Evolutionary conservation across 345 rosid species (phyloP).

Genomic region (Pugionium cornutum): DNA sequence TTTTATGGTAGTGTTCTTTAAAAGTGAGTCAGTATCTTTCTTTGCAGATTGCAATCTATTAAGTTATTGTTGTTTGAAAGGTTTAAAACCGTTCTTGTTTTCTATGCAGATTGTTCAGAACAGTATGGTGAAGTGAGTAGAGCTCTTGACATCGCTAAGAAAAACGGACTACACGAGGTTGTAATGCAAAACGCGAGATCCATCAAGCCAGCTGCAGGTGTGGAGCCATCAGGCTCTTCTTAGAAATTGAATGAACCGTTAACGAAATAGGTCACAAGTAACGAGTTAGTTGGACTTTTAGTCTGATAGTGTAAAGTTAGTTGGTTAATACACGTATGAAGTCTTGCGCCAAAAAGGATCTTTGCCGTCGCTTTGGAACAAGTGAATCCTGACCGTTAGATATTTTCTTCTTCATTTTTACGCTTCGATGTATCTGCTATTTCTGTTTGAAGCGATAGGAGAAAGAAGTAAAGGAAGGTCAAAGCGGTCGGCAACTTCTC

Average conservation of each 20-base stretch:
- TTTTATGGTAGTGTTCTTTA: not conserved
- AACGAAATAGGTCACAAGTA: constrained; percentile 79
- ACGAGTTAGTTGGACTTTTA: too few species aligned
- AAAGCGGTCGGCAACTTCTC: constrained; percentile 4
- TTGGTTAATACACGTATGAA: not conserved
- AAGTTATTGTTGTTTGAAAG: not conserved
- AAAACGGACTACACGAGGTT: constrained; percentile 48
- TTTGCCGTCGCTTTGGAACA: not conserved
- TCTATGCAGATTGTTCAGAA: constrained; percentile 59
- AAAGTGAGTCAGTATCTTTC: constrained; percentile 8
- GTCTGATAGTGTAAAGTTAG: too few species aligned
- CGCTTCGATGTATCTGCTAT: too few species aligned
- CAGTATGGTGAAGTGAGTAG: constrained; percentile 49
- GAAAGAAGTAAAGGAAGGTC: not conserved
- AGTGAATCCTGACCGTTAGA: constrained; percentile 23
- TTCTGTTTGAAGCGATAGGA: too few species aligned
- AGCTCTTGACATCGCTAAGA: constrained; percentile 76
- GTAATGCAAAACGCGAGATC: constrained; percentile 56
- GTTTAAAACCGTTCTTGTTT: not conserved
- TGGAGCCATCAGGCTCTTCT: constrained; percentile 42
- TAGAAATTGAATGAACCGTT: constrained; percentile 75
- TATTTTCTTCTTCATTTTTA: not conserved
- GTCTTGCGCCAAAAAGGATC: not conserved
- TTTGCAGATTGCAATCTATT: not conserved
- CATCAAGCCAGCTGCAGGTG: constrained; percentile 43